These are phyloP conservation scores for Suhomyces pyralidae DNA, from an alignment of 805 yeast genomes.

Conservation along the genomic window DNA sequence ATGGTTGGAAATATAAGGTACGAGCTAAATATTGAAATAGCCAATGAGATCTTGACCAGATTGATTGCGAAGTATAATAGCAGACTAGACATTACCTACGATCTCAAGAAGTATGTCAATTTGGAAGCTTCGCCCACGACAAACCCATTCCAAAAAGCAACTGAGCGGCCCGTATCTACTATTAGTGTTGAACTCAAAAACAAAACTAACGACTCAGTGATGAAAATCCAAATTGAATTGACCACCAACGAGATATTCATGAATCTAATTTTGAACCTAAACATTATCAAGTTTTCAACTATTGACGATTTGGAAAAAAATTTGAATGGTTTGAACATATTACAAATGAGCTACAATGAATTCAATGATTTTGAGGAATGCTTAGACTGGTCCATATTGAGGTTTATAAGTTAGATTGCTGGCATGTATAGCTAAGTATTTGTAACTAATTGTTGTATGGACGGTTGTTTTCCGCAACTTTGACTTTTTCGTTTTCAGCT, in stretches of 20 bases:
- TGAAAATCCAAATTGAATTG: conserved; percentile 29
- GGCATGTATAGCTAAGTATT: conserved; percentile 1
- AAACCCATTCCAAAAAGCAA: conserved; percentile 39
- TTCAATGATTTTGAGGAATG: conserved; percentile 54
- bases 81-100: conserved; percentile 6
- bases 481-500: conserved; percentile 28
- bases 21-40: conserved; percentile 36
- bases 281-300: conserved; percentile 28
- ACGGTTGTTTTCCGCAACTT: conserved; percentile 25
- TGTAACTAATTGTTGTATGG: not conserved
- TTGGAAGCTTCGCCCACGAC: conserved; percentile 13
- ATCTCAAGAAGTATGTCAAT: conserved; percentile 25
- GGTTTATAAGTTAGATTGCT: conserved; percentile 20
- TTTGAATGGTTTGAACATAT: conserved; percentile 34
- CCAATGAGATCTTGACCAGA: conserved; percentile 27
- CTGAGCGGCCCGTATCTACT: conserved; percentile 35
- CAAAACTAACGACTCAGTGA: conserved; percentile 11
- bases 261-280: conserved; percentile 35
- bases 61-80: conserved; percentile 14
- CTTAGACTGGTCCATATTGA: conserved; percentile 50
- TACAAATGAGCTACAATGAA: conserved; percentile 49
- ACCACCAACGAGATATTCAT: conserved; percentile 42
- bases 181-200: conserved; percentile 24
- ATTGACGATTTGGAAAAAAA: conserved; percentile 24
- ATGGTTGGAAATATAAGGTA: conserved; percentile 59